Evolutionary conservation across 768 basidiomycete species (phyloP).

Genomic region (Tubosaeta brunneosetosa): DNA sequence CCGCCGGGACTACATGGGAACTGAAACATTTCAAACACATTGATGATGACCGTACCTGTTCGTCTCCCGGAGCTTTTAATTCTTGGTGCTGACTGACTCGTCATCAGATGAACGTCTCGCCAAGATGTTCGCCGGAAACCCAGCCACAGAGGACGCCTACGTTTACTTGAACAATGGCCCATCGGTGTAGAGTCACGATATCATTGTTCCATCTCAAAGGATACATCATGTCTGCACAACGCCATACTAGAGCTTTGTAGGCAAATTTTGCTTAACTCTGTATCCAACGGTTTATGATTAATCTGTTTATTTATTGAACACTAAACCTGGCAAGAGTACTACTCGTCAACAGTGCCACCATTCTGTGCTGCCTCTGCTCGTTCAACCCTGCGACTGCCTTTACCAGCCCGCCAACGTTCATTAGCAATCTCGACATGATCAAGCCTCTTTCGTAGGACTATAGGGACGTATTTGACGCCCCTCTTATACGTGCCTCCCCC

Average conservation of each 20-base stretch:
- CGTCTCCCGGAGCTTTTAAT: conserved; percentile 25
- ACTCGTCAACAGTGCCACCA: conserved; percentile 5
- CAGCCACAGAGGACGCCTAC: conserved; percentile 74
- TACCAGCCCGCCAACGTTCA: conserved; percentile 70
- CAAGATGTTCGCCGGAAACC: conserved; percentile 53
- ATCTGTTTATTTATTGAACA: conserved; percentile 4
- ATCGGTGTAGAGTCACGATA: conserved; percentile 13
- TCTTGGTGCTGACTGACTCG: neutral
- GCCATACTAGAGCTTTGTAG: conserved; percentile 7
- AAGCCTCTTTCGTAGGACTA: conserved; percentile 63
- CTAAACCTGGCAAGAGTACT: neutral
- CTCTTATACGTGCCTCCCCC: conserved; percentile 70
- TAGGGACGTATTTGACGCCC: conserved; percentile 56
- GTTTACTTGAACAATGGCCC: conserved; percentile 58
- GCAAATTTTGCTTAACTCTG: conserved; percentile 15
- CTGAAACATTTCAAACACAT: conserved; percentile 73
- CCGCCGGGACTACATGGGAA: conserved; percentile 67
- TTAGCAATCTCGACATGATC: conserved; percentile 73
- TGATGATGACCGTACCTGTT: conserved; percentile 69
- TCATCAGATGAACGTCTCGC: conserved; percentile 58
- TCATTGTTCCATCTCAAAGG: conserved; percentile 1
- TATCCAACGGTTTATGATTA: conserved; percentile 13
- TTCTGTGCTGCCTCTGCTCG: conserved; percentile 17
- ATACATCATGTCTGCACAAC: conserved; percentile 3
- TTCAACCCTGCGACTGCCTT: conserved; percentile 47